A percentile compares a stretch with the other conserved stretches of the same genome.
These are phyloP conservation scores for Erysiphe pulchra DNA, from an alignment of 2,329 filamentous ascomycete species.

Conservation along the genomic window DNA sequence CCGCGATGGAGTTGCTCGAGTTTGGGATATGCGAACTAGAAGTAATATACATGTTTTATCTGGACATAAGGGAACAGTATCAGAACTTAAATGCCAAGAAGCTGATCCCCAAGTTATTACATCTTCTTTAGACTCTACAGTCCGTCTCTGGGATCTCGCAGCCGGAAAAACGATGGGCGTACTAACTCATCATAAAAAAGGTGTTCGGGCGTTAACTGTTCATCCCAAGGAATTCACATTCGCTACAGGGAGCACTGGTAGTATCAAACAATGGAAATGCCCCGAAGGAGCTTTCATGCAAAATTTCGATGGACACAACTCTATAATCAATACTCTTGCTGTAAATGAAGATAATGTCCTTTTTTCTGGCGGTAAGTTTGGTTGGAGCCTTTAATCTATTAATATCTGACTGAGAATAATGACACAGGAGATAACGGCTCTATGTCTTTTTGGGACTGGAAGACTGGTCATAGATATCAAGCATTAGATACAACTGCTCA, in stretches of 20 bases:
- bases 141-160: slow-evolving; percentile 83
- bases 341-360: slow-evolving; percentile 90
- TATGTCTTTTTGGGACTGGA: slow-evolving; percentile 98
- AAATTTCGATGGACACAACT: slow-evolving; percentile 90
- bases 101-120: slow-evolving; percentile 90
- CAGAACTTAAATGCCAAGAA: slow-evolving; percentile 78
- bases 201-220: slow-evolving; percentile 57
- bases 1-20: slow-evolving; percentile 74
- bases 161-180: slow-evolving; percentile 92
- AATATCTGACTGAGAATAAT: too few relatives aligned
- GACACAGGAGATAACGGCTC: slow-evolving; percentile 53
- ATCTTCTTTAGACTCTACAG: slow-evolving; percentile 73
- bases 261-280: slow-evolving; percentile 99
- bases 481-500: slow-evolving; percentile 75
- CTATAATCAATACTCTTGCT: slow-evolving; percentile 81
- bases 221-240: slow-evolving; percentile 94
- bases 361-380: slow-evolving; percentile 45
- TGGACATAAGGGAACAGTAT: slow-evolving; percentile 76
- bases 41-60: slow-evolving; percentile 85
- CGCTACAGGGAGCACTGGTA: slow-evolving; percentile 69
- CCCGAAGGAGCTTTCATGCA: slow-evolving; percentile 98
- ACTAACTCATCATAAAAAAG: slow-evolving; percentile 95
- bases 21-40: slow-evolving; percentile 96
- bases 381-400: too few relatives aligned
- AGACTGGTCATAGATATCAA: slow-evolving; percentile 81